Percentiles rank a stretch among this genome's conserved stretches.
Conservation (phyloP, 805 yeast species). For the Sugiyamaella lignohabitans region DNA sequence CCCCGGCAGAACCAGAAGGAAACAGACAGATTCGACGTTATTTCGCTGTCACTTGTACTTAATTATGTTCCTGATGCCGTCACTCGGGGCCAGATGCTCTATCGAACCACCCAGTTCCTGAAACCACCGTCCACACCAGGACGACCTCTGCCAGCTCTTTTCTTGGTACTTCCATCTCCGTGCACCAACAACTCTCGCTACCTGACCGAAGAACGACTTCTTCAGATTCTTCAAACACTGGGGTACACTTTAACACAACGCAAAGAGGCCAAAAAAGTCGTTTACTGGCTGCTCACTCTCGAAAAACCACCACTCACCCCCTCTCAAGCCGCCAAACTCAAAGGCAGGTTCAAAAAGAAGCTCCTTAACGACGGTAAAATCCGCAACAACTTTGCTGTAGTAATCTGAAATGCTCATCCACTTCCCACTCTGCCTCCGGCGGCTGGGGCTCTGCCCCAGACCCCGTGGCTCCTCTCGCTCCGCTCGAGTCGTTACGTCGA, state of each 20-base stretch:
- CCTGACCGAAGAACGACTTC: slow-evolving; percentile 41
- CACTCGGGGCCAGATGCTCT: slow-evolving; percentile 73
- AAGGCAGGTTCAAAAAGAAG: slow-evolving; percentile 34
- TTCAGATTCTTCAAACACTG: slow-evolving; percentile 45
- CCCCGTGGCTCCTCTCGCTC: neutral
- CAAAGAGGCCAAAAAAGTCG: slow-evolving; percentile 63
- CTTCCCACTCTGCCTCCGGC: neutral
- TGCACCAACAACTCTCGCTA: slow-evolving; percentile 81
- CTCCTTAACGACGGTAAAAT: slow-evolving; percentile 51
- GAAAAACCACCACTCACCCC: neutral
- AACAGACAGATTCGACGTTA: slow-evolving; percentile 44
- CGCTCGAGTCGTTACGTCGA: too few species aligned
- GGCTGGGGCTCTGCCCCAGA: neutral
- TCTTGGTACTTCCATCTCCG: slow-evolving; percentile 83
- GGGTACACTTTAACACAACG: slow-evolving; percentile 49
- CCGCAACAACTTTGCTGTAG: slow-evolving; percentile 66
- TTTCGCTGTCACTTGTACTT: slow-evolving; percentile 81
- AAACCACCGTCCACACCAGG: slow-evolving; percentile 14
- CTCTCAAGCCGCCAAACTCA: slow-evolving; percentile 34
- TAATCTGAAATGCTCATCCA: slow-evolving; percentile 22
- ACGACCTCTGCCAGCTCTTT: slow-evolving; percentile 39
- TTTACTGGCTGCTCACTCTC: slow-evolving; percentile 53
- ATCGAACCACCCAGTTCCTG: slow-evolving; percentile 52
- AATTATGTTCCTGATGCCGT: slow-evolving; percentile 76
- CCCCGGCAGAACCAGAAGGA: slow-evolving; percentile 36